Conservation (phyloP, 495 filamentous ascomycete genomes). For the Rostrohypoxylon terebratum region DNA sequence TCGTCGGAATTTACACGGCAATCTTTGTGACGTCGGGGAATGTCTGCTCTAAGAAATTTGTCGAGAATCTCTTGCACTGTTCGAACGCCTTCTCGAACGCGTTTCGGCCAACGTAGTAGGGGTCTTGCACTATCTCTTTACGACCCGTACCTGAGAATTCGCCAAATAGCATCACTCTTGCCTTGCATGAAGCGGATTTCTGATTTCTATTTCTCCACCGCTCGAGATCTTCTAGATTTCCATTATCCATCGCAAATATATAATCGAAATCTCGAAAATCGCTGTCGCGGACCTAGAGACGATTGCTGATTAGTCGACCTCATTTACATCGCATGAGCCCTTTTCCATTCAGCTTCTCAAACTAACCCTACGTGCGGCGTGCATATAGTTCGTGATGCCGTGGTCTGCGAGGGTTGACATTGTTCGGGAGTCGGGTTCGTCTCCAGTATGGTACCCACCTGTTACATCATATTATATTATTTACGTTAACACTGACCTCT, state of each 20-base stretch:
- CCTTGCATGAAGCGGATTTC: conserved; percentile 56
- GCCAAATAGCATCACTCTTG: conserved; percentile 83
- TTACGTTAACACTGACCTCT: conserved; percentile 1
- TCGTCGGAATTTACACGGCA: conserved; percentile 20
- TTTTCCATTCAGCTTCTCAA: neutral
- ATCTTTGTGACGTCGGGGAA: conserved; percentile 56
- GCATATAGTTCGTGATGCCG: conserved; percentile 79
- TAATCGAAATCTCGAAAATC: conserved; percentile 91
- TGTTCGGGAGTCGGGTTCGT: conserved; percentile 82
- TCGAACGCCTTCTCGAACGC: conserved; percentile 90
- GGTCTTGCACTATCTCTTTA: conserved; percentile 83
- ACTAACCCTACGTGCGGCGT: conserved; percentile 79
- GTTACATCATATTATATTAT: neutral
- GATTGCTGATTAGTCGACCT: conserved; percentile 8
- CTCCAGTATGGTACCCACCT: conserved; percentile 80
- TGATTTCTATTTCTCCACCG: conserved; percentile 66
- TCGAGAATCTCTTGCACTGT: conserved; percentile 82
- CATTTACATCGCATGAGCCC: neutral
- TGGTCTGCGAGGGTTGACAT: conserved; percentile 81
- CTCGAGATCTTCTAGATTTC: conserved; percentile 80
- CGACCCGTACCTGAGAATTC: conserved; percentile 76
- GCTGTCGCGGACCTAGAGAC: conserved; percentile 51
- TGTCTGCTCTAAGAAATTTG: conserved; percentile 72
- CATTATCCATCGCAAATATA: conserved; percentile 91
- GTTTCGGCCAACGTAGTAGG: conserved; percentile 87